Evolutionary conservation across 2,329 filamentous ascomycete genomes (phyloP), one percentile per base, ranked within the genome.

Genomic region (Aurifilum marmelostoma): DNA sequence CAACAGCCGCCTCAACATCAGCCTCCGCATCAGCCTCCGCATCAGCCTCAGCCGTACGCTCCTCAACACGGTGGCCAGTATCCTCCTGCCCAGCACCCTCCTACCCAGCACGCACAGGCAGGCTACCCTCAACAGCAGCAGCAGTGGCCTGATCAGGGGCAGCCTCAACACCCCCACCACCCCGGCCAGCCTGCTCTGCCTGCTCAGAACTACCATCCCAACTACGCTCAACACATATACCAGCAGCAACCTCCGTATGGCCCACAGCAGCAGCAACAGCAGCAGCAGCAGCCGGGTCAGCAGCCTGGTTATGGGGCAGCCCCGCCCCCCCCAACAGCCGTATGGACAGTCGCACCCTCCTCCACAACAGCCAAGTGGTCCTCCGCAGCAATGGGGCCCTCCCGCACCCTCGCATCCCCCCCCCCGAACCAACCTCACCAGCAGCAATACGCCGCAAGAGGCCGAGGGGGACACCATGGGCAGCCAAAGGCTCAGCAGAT

Each of bases 201-300:
- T 63, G 78, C 84, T 41, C 80, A 83, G 70, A 86, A 85, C 73
- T 88, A 88, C 73, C 87, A 88, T 72, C 85, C 85, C 43, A 87
- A 86, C 76, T 89, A 88, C 75, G 83, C 86, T 52, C 83, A 84
- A 54, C 88, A 88, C 73, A 77, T 81, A 11, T 89, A 88, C 69
- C 75, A 80, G 41, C 78, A 77, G 56, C 75, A 74, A 8, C 74
- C 37, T 37, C 24, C 59, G 24, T 62, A 62, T 14, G 59, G 59
- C 6, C 79, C 76, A 64, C 67, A 75, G 14, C 75, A 68, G 47
- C 67, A 50, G 52, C 78, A 77, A 58, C 75, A 79, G 47, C 78
- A 78, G 61, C 79, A 76, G 73, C 79, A 82, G 72, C 79, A 77
- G 64, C 68, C 74, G 29, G 75, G 43, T 9, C 50, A 56, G 52